phyloP scores from a whole-genome alignment of 495 filamentous ascomycete genomes.

The Aspergillus leporis region DNA sequence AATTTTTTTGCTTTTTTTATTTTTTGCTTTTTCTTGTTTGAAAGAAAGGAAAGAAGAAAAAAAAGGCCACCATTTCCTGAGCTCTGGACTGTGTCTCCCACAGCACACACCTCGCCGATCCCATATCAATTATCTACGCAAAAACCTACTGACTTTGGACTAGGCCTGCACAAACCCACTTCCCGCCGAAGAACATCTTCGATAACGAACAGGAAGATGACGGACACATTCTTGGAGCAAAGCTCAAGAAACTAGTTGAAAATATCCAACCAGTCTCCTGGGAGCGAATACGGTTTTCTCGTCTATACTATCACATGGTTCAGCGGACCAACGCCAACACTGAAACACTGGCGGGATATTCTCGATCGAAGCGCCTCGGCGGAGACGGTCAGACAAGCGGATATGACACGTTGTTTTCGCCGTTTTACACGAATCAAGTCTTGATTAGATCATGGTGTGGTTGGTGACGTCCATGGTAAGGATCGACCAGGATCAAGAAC shows the following conservation, averaged over 20 bases:
- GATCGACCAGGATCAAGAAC: constrained; percentile 27
- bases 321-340: constrained; percentile 6
- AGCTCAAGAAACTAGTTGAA: background rate
- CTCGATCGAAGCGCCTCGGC: constrained; percentile 11
- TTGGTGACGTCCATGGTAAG: constrained; percentile 21
- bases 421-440: constrained; percentile 14
- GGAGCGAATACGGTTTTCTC: background rate
- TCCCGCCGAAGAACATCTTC: background rate
- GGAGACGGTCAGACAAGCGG: constrained; percentile 17
- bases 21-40: background rate
- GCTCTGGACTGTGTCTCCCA: background rate
- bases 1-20: background rate
- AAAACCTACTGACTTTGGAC: background rate
- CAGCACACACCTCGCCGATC: background rate
- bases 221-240: background rate
- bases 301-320: constrained; percentile 18
- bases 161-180: background rate
- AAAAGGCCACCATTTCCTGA: background rate
- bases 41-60: background rate
- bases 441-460: constrained; percentile 7
- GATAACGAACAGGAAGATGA: background rate
- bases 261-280: background rate
- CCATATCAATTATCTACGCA: background rate
- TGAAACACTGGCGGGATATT: constrained; percentile 15
- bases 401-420: constrained; percentile 18